These are phyloP conservation scores for Syzygium grande DNA, from an alignment of 345 rosid genomes.

Conservation along the genomic window DNA sequence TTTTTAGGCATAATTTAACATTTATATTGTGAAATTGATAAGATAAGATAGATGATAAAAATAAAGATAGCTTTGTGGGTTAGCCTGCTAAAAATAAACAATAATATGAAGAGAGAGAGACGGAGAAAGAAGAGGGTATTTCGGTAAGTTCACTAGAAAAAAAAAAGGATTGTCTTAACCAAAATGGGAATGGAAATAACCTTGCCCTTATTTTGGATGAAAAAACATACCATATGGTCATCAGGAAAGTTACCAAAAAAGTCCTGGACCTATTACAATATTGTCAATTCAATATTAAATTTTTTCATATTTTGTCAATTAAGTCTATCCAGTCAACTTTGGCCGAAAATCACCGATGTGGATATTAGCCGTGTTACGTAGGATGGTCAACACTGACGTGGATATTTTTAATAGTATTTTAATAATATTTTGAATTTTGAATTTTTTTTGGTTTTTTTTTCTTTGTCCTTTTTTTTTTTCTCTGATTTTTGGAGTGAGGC, in stretches of 20 bases:
- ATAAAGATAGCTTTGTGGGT: not conserved
- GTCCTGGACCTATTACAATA: no score
- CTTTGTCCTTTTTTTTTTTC: no score
- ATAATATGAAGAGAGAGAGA: not conserved
- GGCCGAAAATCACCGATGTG: no score
- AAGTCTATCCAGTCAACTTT: no score
- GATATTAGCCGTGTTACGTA: no score
- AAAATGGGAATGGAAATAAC: not conserved
- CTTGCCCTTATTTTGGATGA: not conserved
- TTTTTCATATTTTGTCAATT: no score
- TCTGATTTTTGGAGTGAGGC: no score
- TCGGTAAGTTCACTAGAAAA: not conserved
- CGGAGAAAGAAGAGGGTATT: not conserved
- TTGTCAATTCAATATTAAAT: no score
- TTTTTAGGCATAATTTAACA: not conserved
- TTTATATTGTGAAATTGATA: not conserved
- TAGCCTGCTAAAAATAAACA: not conserved
- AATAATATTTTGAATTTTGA: no score
- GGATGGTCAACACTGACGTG: no score
- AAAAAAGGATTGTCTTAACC: not conserved
- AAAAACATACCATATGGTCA: not conserved
- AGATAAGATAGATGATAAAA: not conserved
- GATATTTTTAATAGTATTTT: no score
- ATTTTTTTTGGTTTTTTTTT: no score
- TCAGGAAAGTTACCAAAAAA: not conserved